These are phyloP conservation scores for Suillus weaverae DNA, from an alignment of 768 basidiomycete genomes.

Conservation along the genomic window DNA sequence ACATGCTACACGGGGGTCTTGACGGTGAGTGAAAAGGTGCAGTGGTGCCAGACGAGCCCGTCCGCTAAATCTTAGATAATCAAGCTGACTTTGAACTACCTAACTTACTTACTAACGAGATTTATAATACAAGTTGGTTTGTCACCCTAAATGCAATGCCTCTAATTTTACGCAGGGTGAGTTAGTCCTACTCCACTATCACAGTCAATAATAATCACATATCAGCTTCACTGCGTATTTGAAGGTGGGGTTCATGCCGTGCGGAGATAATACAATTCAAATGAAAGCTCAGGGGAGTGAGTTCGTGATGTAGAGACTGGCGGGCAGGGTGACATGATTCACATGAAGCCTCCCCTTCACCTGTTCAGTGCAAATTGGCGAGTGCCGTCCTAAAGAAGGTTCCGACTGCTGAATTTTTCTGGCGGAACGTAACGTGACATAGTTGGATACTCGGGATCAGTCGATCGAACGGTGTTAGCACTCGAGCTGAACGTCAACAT, in stretches of 20 bases:
- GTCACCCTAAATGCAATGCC: background rate
- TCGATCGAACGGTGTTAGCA: background rate
- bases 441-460: background rate
- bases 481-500: background rate
- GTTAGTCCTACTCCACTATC: background rate
- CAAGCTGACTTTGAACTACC: conserved; percentile 2
- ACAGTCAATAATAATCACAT: background rate
- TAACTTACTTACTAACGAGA: background rate
- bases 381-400: background rate
- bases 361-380: background rate
- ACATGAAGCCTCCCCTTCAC: background rate
- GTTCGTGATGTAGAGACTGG: background rate
- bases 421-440: background rate
- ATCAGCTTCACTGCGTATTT: background rate
- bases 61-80: background rate
- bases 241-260: background rate
- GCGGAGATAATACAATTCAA: background rate
- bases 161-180: background rate
- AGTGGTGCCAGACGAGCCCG: background rate
- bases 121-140: background rate
- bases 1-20: background rate
- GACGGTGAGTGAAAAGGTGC: background rate
- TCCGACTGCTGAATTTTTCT: background rate
- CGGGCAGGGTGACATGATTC: background rate
- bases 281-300: background rate